phyloP scores from a whole-genome alignment of 176 grass and related monocot genomes.

The Juncus inflexus region DNA sequence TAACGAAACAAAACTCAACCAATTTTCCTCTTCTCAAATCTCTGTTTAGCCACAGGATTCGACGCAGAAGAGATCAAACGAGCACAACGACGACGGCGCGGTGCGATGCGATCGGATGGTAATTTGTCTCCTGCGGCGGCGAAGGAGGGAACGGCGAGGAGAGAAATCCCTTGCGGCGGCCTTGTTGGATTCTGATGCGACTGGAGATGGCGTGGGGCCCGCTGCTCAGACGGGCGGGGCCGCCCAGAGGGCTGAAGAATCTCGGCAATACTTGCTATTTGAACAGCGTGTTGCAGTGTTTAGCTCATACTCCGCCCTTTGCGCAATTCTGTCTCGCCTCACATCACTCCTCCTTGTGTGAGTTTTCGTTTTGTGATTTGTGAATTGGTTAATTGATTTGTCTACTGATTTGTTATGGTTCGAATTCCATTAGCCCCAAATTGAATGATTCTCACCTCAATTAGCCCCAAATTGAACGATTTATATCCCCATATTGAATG shows the following conservation, averaged over 20 bases:
- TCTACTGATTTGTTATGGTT: background rate
- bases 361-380: background rate
- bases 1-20: conserved; percentile 16
- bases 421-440: background rate
- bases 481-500: too few relatives aligned
- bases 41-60: too few relatives aligned
- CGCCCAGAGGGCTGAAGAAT: conserved; percentile 79
- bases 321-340: conserved; percentile 68
- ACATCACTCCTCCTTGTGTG: conserved; percentile 77
- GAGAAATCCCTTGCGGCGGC: conserved; percentile 2
- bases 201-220: conserved; percentile 13
- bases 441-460: background rate
- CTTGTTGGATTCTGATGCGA: conserved; percentile 10
- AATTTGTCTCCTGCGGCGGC: conserved; percentile 10
- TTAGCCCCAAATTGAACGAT: background rate
- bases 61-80: too few relatives aligned
- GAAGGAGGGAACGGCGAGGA: conserved; percentile 17
- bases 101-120: conserved; percentile 30
- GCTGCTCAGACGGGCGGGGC: conserved; percentile 52
- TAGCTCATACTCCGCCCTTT: conserved; percentile 81
- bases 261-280: conserved; percentile 96
- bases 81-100: conserved; percentile 8
- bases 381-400: background rate
- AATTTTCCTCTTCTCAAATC: too few relatives aligned
- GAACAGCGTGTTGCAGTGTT: conserved; percentile 96